phyloP scores from a whole-genome alignment of 371 early-diverging fungal species.

The Haplosporangium sp. region DNA sequence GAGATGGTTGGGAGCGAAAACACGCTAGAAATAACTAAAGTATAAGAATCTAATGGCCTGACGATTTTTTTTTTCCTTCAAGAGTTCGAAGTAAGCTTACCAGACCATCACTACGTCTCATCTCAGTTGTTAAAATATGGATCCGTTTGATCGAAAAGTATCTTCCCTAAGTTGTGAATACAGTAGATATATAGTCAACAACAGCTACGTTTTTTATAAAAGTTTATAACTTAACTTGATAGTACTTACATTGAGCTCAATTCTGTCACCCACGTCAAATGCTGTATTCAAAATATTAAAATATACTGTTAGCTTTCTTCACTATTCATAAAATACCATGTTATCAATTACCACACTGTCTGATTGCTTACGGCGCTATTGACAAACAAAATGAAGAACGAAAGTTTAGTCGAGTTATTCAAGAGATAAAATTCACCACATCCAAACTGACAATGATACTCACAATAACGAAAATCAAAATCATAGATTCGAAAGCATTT shows the following conservation, averaged over 20 bases:
- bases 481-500: constrained; percentile 54
- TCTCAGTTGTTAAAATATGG: constrained; percentile 45
- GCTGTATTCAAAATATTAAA: constrained; percentile 8
- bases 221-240: not conserved
- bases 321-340: too few relatives aligned
- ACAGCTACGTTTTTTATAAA: too few relatives aligned
- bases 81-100: constrained; percentile 5
- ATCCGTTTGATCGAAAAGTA: constrained; percentile 8
- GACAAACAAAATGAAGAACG: too few relatives aligned
- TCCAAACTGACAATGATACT: not conserved
- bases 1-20: constrained; percentile 30
- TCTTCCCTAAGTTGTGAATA: not conserved
- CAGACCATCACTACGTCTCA: constrained; percentile 44
- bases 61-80: not conserved
- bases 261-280: constrained; percentile 43
- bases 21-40: not conserved
- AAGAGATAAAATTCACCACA: too few relatives aligned
- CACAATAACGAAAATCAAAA: constrained; percentile 52
- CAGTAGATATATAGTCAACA: too few relatives aligned
- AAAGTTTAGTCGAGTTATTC: too few relatives aligned
- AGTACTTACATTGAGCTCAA: constrained; percentile 36
- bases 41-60: not conserved
- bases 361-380: constrained; percentile 26
- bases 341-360: not conserved
- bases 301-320: not conserved